Evolutionary conservation across 1,284 basidiomycete genomes (phyloP), one percentile per base, ranked within the genome.

Genomic region (Rugosomyces carneus): DNA sequence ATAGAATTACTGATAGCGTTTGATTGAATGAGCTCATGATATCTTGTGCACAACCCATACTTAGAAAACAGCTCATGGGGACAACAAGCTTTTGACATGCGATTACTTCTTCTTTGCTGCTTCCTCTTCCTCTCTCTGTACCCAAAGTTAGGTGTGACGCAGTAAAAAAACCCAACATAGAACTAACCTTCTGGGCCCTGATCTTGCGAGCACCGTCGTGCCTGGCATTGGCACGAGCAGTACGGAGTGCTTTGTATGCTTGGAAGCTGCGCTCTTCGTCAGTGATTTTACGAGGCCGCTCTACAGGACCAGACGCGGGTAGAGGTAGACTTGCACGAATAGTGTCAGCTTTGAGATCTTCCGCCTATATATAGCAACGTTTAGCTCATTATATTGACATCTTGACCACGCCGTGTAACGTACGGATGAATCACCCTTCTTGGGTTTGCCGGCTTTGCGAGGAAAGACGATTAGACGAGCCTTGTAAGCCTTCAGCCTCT

Each of bases 401-500:
- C 45, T 40, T 47, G 41, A 42, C 42, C 39, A 9, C 41, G 32
- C 9, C 15, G 13, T 16, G 37, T 37, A 16, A 76, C 89, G 57
- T 62, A 93, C 92, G 50, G 84, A 81, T 48, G 91, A 87, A 71
- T 96, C 93, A 53, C 89, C 89, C 78, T 89, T 87, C 81, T 96
- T 96, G 69, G 90, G 85, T 78, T 98, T 97, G 72, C 85, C 82
- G 55, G 88, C 76, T 73, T 96, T 95, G 71, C 91, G 86, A 67
- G 95, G 95, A 86, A 98, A 95, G 71, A 99, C 88, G 54, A 91
- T 80, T 60, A 91, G 66, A 53, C 80, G 81, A 52, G 76, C 71
- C 77, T 90, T 91, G 89, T 99, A 99, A 40, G 89, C 89, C 73
- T 91, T 83, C 69, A 99, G 77, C 63, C 95, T 81, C 72, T 95